Base-by-base conservation (phyloP, 192 early-diverging fungal genomes). In the Irineochytrium annulatum region DNA sequence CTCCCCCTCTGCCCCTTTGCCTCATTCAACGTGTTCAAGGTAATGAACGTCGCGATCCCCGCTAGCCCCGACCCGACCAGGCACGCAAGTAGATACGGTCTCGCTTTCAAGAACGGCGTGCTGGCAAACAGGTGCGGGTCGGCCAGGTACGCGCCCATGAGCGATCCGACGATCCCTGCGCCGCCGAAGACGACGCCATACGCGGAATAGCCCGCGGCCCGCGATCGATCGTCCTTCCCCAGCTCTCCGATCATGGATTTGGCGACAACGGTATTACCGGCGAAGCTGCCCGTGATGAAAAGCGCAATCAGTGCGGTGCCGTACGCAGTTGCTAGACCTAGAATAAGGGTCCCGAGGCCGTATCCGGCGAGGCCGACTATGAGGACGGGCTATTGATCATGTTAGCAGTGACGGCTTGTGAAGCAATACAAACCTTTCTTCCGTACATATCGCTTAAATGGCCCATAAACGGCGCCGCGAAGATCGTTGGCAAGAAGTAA, bases 171-270 rank as follows among this genome's bases (percentile, higher is more conserved):
- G 28, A 72, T 65, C 14, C 70, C 74, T 17, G 70, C 71, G 19
- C 54, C 27, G 2, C 59, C 55, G 52, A 70, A 72, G 2, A 67
- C 70, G 30, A 76, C 64, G 1, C 74, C 74, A 39, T 76, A 76
- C 19, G 58, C 63, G 22, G 63, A 63, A 52, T 72, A 76, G 0
- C 60, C 74, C 41, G 60, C 55, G 1, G 74, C 74, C 5, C 69
- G 48, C 24, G 62, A 44, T 5, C 22, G 3, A 26, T 76, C 74
- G 45, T 72, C 67, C 3, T 44, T 32, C 2, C 67, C 60, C 4
- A 76, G 43, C 52, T 76, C 67, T 17, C 70, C 74, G 37, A 76
- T 76, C 69, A 72, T 72, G 19, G 67, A 67, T 55, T 76, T 76
- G 53, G 74, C 74, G 13, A 76, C 70, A 26, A 69, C 65, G 16